Evolutionary conservation across 2,329 filamentous ascomycete genomes (phyloP), one percentile per base, ranked within the genome.

Genomic region (Lasiodiplodia sp.): DNA sequence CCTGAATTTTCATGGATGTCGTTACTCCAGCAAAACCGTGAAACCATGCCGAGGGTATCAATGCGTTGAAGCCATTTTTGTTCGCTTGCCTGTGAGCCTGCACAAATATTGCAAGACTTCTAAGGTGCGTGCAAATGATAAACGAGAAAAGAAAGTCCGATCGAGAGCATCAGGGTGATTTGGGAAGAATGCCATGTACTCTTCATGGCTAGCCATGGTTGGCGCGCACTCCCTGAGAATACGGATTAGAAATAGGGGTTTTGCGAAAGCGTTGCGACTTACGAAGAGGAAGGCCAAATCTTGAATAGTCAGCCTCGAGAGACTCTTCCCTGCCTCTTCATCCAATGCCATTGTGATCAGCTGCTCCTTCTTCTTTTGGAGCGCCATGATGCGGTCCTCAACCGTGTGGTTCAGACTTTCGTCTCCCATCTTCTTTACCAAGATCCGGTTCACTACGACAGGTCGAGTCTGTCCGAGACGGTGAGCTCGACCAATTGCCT

Each of bases 401-500:
- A 97, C 92, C 0, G 94, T 47, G 21, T 47, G 44, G n/a, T 47
- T 18, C 18, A 11, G 44, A 21, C 21, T n/a, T 47, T 21, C 44
- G 21, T 18, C n/a, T 47, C 44, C 44, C 44, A 47, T 97, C 6
- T 88, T 86, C 73, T 89, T 79, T 8, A 95, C 88, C 3, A 97
- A 82, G 28, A 97, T 87, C 4, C 93, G 90, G 77, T 97, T 93
- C 1, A 97, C 91, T 67, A 89, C 86, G 4, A 97, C 94, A 8
- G 89, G 83, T 4, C 86, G 85, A 72, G 85, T 82, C 80, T 97
- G 94, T 0, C 94, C 94, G 72, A 97, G 94, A 11, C 94, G 91
- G 79, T 97, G 91, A 2, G 94, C 92, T 25, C 94, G 91, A 77
- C 97, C 94, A 63, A 97, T 90, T 4, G 94, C 94, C 80, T 97